Evolutionary conservation across 1,139 yeast species (phyloP).

Genomic region (Kurtzmaniella natalensis): DNA sequence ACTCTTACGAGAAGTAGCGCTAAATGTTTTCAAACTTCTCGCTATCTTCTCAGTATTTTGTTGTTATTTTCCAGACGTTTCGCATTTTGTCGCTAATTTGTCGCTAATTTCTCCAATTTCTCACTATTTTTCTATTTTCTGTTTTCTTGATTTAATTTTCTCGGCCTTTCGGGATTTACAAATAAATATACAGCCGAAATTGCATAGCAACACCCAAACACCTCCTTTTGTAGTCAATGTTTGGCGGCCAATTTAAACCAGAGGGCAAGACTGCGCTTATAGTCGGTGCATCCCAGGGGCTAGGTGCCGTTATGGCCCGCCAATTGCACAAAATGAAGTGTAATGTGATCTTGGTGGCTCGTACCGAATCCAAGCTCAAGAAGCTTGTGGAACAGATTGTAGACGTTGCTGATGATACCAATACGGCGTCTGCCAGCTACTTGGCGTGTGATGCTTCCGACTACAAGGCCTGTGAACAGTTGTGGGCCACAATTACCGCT

Average conservation of each 20-base stretch:
- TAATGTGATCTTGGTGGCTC: slow-evolving; percentile 66
- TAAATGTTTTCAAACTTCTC: no score
- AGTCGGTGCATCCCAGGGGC: slow-evolving; percentile 94
- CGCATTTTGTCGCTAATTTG: no score
- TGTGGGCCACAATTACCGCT: slow-evolving; percentile 27
- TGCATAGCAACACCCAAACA: background rate
- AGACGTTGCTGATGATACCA: slow-evolving; percentile 10
- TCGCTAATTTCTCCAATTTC: no score
- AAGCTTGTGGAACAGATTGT: slow-evolving; percentile 45
- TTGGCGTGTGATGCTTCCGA: slow-evolving; percentile 64
- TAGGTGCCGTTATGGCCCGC: slow-evolving; percentile 77
- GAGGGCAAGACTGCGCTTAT: slow-evolving; percentile 63
- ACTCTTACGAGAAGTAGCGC: no score
- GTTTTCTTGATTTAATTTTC: no score
- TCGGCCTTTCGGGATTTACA: no score
- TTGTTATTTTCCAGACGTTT: no score
- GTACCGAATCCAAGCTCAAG: slow-evolving; percentile 58
- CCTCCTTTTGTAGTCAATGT: slow-evolving; percentile 14
- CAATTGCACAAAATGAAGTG: slow-evolving; percentile 56
- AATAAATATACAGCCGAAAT: background rate
- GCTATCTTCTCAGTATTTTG: no score
- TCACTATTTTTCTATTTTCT: no score
- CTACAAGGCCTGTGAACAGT: slow-evolving; percentile 41
- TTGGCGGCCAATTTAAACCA: slow-evolving; percentile 26
- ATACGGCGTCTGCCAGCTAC: slow-evolving; percentile 30